Evolutionary conservation across 2,329 filamentous ascomycete genomes (phyloP), one percentile per base, ranked within the genome.

Genomic region (Alternaria brassicae): DNA sequence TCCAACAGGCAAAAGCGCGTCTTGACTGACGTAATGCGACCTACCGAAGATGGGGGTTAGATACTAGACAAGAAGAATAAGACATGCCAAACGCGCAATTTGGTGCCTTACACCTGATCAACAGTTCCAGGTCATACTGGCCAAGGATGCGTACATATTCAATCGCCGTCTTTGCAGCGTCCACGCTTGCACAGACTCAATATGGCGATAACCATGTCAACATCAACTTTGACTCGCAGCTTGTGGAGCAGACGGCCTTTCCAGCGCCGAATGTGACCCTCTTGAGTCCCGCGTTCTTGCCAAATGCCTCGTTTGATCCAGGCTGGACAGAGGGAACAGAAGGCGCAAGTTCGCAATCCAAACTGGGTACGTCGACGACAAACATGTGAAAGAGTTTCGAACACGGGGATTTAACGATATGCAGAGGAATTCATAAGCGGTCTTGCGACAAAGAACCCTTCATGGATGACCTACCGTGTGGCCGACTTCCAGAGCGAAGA

Each of bases 241-340:
- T 73, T 13, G 65, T 74, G n/a, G 73, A 78, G 54, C 73, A 72
- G n/a, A 65, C 53, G 9, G 72, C 72, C 3, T 78, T 78, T 28
- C 74, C 71, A 12, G 67, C 66, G 48, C 74, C 74, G 3, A 72
- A 73, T 54, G 65, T 67, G 3, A 71, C 70, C 12, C 61, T 77
- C 7, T 58, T 68, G 34, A 74, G 72, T 34, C 76, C 76, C 42
- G 74, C 73, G 1, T 77, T 77, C 21, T 41, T 67, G 19, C 41
- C 68, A 4, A 70, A 71, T 47, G 66, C 70, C 3, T 68, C 67
- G 5, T 69, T 77, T 7, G 65, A 67, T 23, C 59, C 68, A 7
- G 72, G 67, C 2, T 77, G 75, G 63, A 41, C 45, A 3, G 60
- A 72, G 23, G 75, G 76, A 6, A 74, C 72, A 4, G 65, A 70